Conservation (phyloP, 2,329 filamentous ascomycete genomes). For the Rachicladosporium sp. region DNA sequence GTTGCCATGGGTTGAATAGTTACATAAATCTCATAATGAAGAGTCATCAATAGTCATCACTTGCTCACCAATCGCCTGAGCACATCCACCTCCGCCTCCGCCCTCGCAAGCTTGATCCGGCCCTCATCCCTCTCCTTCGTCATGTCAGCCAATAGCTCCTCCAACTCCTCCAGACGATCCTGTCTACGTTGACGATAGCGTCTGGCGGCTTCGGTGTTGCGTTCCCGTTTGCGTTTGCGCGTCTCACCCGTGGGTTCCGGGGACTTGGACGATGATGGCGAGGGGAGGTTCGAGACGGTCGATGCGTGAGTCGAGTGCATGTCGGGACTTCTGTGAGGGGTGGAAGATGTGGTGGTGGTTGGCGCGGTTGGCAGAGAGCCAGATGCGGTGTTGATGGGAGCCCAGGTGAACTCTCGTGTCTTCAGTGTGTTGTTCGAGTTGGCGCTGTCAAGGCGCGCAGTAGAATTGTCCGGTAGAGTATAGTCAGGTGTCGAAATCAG, state of each 20-base stretch:
- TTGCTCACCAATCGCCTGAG: constrained; percentile 25
- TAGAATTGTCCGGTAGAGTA: neutral
- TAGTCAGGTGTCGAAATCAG: neutral
- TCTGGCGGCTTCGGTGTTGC: constrained; percentile 59
- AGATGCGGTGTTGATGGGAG: constrained; percentile 2
- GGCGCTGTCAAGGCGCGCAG: neutral
- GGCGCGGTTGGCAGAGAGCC: constrained; percentile 1
- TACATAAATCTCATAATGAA: no score
- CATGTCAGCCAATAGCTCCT: constrained; percentile 46
- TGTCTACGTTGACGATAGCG: constrained; percentile 60
- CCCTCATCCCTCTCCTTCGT: constrained; percentile 52
- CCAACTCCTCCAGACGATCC: constrained; percentile 52
- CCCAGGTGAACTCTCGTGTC: constrained; percentile 1
- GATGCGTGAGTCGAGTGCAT: neutral
- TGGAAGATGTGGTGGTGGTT: neutral
- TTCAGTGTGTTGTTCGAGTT: neutral
- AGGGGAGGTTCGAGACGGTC: neutral
- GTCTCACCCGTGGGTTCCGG: constrained; percentile 4
- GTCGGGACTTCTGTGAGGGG: neutral
- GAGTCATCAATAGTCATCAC: constrained; percentile 6
- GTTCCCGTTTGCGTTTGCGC: constrained; percentile 42
- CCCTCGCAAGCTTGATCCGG: constrained; percentile 48
- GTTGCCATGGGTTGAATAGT: no score
- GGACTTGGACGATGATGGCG: constrained; percentile 1
- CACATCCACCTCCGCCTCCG: constrained; percentile 53